Base-by-base conservation (phyloP, 192 early-diverging fungal genomes). In the Backusella westeae region DNA sequence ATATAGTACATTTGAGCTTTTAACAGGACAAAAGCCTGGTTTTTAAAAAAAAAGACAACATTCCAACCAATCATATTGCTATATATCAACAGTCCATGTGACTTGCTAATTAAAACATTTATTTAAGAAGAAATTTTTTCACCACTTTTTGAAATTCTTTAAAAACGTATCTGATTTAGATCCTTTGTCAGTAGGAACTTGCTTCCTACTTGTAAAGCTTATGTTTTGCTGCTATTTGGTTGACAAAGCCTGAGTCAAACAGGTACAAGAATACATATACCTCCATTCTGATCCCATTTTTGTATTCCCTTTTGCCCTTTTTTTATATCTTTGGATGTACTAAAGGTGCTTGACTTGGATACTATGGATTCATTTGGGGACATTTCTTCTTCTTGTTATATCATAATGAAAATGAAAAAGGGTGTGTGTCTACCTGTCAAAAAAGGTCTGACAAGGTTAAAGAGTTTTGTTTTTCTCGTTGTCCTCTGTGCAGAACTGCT, bases 231-330 rank as follows among this genome's bases (percentile, higher is more conserved):
- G n/a, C 36, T 56, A 21, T 56, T 56, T 56, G 53, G 36, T 70
- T 70, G 69, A 70, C 39, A 38, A 38, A 70, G 69, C 34, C 21
- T 70, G 69, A 70, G 69, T 70, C 69, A 70, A 38, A 38, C 69
- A 70, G 69, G 36, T 70, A 70, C 69, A 41, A 70, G 69, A 70
- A 15, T 39, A 70, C 69, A 21, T 70, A 42, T 70, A 70, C 69
- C 69, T 70, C 69, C 69, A 70, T 42, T 38, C 53, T 56, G 53
- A 10, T 56, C 53, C 53, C 53, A 56, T 23, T 56, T 56, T 23
- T 56, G n/a, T 56, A 21, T 56, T 23, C 1, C 53, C 19, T 9
- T 23, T 56, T 56, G 67, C 10, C 34, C 32, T 32, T 32, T 19
- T 35, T 69, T 35, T 69, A 44, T 14, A 17, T 44, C 42, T 44